Evolutionary conservation across 331 rosid genomes (phyloP), one percentile per base, ranked within the genome.

Genomic region (Pyracantha coccinea): DNA sequence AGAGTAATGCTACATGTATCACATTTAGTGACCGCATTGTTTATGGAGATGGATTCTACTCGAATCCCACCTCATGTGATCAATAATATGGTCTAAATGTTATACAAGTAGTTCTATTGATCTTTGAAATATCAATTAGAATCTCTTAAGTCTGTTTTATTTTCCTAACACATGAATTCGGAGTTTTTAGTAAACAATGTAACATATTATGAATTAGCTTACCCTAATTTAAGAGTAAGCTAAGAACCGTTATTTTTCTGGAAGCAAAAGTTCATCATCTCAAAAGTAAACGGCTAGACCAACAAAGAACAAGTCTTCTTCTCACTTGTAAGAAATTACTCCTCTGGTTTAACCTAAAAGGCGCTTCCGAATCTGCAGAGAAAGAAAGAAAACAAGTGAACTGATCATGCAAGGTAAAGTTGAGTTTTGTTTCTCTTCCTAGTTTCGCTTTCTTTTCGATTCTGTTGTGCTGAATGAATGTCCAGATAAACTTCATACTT

Each of bases 311-410:
- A 55, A 25, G 20, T 5, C 12, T 35, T 38, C 44, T 38, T 33
- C 23, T 25, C 19, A 60, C 35, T 64, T 47, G 63, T 17, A 65
- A n/a, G 57, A 60, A 32, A 20, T 19, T 9, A 57, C 25, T 75
- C 65, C 44, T 17, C 21, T 66, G 44, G 24, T 54, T 53, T 17
- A 33, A 23, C 89, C 92, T 72, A 86, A 85, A 59, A 87, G 90
- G 84, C 69, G 78, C 88, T 73, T 89, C 78, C 89, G 91, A 77
- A 89, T 89, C 95, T 89, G 90, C 82, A 79, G 61, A 7, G 71
- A 58, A 75, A 54, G 78, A 52, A 25, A 1, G 25, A 64, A 65
- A 50, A 4, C 31, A 81, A 16, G 13, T 16, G 25, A 54, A 53
- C 50, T 13, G 6, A 61, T 27, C 12, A 6, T 13, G 11, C n/a